Percentiles rank a stretch among this genome's conserved stretches.
Evolutionary conservation across 2,329 filamentous ascomycete genomes (phyloP).

Genomic region (Sporothrix schenckii): DNA sequence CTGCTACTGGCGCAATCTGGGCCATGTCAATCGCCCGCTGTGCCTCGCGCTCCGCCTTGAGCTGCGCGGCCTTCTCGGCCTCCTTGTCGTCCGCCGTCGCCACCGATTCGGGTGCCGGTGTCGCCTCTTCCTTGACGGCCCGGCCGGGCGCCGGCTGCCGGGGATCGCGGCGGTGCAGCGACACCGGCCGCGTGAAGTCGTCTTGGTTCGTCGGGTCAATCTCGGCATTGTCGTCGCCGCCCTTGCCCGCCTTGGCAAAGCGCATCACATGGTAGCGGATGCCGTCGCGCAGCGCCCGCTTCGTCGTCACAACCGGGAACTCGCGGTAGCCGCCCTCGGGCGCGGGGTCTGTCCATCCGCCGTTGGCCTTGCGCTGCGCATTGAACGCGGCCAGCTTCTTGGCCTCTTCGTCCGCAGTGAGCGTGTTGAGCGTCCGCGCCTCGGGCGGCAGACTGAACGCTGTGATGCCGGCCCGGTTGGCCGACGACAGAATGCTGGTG

Average conservation of each 20-base stretch:
- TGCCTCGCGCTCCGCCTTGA: slow-evolving; percentile 77
- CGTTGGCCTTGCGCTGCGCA: slow-evolving; percentile 51
- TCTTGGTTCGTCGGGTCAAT: slow-evolving; percentile 72
- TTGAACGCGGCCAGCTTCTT: slow-evolving; percentile 45
- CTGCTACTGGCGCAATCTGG: slow-evolving; percentile 84
- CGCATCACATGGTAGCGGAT: slow-evolving; percentile 87
- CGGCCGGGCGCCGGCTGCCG: slow-evolving; percentile 67
- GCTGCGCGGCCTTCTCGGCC: slow-evolving; percentile 66
- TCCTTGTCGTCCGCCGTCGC: slow-evolving; percentile 58
- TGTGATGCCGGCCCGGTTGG: slow-evolving; percentile 30
- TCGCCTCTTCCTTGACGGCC: slow-evolving; percentile 62
- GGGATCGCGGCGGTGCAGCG: slow-evolving; percentile 86
- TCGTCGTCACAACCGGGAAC: slow-evolving; percentile 77
- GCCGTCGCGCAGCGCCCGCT: slow-evolving; percentile 75
- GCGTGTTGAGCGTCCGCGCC: slow-evolving; percentile 33
- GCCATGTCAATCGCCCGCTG: slow-evolving; percentile 85
- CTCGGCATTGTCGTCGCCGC: slow-evolving; percentile 48
- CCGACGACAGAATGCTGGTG: slow-evolving; percentile 32
- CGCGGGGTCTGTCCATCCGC: slow-evolving; percentile 60
- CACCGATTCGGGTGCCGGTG: slow-evolving; percentile 44
- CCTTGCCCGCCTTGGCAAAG: slow-evolving; percentile 64
- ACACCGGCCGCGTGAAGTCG: slow-evolving; percentile 85
- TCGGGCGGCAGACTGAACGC: slow-evolving; percentile 35
- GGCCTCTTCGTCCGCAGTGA: slow-evolving; percentile 34
- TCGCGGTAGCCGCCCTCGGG: slow-evolving; percentile 49